A percentile compares a stretch with the other conserved stretches of the same genome.
phyloP scores from a whole-genome alignment of 2,329 filamentous ascomycete species.

The Trichoderma aggressivum region DNA sequence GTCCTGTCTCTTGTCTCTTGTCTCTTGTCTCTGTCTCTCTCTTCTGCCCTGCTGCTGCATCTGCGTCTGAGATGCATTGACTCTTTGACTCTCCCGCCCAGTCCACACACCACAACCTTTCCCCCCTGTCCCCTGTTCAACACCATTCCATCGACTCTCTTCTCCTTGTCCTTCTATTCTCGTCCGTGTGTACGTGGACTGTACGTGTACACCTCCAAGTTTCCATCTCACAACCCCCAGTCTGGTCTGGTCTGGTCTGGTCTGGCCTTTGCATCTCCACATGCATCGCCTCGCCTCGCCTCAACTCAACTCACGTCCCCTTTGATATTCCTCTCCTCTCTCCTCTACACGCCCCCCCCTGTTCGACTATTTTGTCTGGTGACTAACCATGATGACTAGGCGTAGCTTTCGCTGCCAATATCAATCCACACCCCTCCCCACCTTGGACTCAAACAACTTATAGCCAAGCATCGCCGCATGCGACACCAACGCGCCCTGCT shows the following conservation, averaged over 20 bases:
- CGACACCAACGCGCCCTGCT: too few species aligned
- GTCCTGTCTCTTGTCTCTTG: constrained; percentile 4
- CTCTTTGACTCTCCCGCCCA: neutral
- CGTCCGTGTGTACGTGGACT: neutral
- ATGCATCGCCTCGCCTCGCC: neutral
- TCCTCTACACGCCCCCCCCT: neutral
- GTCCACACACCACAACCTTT: neutral
- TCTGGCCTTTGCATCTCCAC: neutral
- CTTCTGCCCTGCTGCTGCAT: neutral
- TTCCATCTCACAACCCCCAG: neutral
- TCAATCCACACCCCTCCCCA: neutral
- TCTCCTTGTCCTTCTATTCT: neutral
- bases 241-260: too few species aligned
- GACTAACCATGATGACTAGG: neutral
- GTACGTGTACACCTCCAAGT: neutral
- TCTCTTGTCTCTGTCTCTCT: too few species aligned
- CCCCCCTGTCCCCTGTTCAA: neutral
- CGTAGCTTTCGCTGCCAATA: neutral
- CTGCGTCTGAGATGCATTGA: neutral
- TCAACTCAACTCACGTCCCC: neutral
- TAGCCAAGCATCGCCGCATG: neutral
- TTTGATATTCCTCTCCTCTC: neutral
- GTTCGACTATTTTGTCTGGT: neutral
- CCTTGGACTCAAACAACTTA: neutral
- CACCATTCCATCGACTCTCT: neutral